Evolutionary conservation across 352 stramenopile genomes (phyloP).

Genomic region (Phytophthora megakarya): DNA sequence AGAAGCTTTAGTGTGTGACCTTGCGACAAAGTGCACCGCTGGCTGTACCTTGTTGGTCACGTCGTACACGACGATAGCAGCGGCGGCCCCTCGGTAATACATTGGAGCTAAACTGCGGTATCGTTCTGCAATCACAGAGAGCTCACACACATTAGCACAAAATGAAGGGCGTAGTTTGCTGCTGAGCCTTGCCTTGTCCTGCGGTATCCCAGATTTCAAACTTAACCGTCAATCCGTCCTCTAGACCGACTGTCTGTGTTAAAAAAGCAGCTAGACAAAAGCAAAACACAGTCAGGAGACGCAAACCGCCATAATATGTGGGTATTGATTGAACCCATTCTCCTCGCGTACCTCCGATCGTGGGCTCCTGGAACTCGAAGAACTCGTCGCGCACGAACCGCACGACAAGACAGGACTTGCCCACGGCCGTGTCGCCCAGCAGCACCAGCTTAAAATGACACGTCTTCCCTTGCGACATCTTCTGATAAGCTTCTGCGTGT

Average conservation of each 20-base stretch:
- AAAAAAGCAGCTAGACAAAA: conserved; percentile 92
- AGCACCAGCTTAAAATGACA: conserved; percentile 99
- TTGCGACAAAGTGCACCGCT: neutral
- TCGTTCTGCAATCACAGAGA: conserved; percentile 69
- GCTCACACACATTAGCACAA: conserved; percentile 13
- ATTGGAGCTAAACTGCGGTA: conserved; percentile 98
- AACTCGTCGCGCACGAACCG: conserved; percentile 99
- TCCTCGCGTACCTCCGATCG: conserved; percentile 87
- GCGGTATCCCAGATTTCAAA: conserved; percentile 99
- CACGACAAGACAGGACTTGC: conserved; percentile 99
- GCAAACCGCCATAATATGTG: neutral
- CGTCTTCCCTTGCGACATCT: conserved; percentile 85
- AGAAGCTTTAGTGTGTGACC: conserved; percentile 2
- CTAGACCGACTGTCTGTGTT: conserved; percentile 97
- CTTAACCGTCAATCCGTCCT: conserved; percentile 98
- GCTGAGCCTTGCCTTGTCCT: conserved; percentile 85
- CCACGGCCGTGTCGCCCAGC: conserved; percentile 98
- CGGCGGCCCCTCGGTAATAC: conserved; percentile 96
- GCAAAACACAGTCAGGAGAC: conserved; percentile 8
- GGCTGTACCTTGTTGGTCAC: conserved; percentile 94
- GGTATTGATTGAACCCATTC: neutral
- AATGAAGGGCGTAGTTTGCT: no score
- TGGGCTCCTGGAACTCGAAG: conserved; percentile 99
- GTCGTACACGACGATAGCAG: conserved; percentile 97
- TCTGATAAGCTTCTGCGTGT: conserved; percentile 17